Percentiles rank a stretch among this genome's conserved stretches.
Evolutionary conservation across 23 red algal species (phyloP).

Genomic region (Agarophyton chilense): DNA sequence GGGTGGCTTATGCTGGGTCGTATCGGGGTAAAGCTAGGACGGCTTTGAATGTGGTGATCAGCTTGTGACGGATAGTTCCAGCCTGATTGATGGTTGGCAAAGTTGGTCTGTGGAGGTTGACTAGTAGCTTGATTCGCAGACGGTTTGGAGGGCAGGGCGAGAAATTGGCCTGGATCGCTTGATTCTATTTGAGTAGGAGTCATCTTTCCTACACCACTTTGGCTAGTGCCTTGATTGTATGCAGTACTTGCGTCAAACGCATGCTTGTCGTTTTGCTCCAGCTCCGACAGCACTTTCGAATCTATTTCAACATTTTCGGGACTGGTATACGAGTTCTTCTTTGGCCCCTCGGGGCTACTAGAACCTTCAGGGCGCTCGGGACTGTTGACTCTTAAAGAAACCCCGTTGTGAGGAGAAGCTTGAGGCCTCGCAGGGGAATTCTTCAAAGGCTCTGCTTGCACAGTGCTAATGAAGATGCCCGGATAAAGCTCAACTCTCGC

Average conservation of each 20-base stretch:
- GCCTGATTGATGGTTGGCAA: background rate
- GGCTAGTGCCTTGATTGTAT: background rate
- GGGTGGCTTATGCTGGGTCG: slow-evolving; percentile 4
- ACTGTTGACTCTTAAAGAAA: background rate
- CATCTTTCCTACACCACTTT: background rate
- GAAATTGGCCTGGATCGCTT: background rate
- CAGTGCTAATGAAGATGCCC: background rate
- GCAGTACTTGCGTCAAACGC: background rate
- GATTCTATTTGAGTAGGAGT: background rate
- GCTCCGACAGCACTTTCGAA: background rate
- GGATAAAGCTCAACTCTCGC: background rate
- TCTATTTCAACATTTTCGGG: slow-evolving; percentile 17
- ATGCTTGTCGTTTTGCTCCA: background rate
- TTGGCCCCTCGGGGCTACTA: background rate
- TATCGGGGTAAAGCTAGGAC: background rate
- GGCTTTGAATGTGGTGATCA: background rate
- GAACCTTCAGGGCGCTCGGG: background rate
- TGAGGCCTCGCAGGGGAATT: background rate
- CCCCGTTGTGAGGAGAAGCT: background rate
- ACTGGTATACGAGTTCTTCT: background rate
- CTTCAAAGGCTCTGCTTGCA: background rate
- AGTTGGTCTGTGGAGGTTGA: background rate
- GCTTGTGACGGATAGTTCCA: background rate
- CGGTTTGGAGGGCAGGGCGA: background rate
- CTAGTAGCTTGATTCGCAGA: background rate